Conservation (phyloP, 1,284 basidiomycete species). For the Ustilago hordei region DNA sequence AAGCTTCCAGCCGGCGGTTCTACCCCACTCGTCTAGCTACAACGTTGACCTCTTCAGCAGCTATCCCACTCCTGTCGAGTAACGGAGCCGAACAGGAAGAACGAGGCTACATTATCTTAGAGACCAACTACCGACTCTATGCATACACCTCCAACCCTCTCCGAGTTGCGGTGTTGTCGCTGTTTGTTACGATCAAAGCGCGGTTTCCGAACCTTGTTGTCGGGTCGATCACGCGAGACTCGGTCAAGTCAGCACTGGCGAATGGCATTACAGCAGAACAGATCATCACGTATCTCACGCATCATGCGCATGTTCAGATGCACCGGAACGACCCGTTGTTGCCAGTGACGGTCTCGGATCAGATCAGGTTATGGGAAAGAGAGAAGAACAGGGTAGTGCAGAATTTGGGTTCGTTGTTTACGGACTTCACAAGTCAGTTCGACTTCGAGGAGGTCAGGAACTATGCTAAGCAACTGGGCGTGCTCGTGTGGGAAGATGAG, state of each 20-base stretch:
- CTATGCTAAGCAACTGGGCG: conserved; percentile 84
- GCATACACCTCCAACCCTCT: conserved; percentile 98
- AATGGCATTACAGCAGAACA: conserved; percentile 98
- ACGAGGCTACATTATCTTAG: conserved; percentile 88
- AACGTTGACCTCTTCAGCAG: conserved; percentile 83
- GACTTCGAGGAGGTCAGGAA: conserved; percentile 88
- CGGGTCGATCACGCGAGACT: conserved; percentile 91
- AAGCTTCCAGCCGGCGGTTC: conserved; percentile 75
- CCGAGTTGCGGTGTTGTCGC: conserved; percentile 93
- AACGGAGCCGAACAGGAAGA: conserved; percentile 70
- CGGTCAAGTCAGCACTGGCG: conserved; percentile 89
- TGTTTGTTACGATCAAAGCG: conserved; percentile 91
- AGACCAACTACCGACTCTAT: conserved; percentile 98
- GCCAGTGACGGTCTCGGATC: conserved; percentile 96
- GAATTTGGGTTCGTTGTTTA: conserved; percentile 76
- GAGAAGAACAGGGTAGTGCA: conserved; percentile 86
- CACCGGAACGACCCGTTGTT: conserved; percentile 89
- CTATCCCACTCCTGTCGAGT: conserved; percentile 52
- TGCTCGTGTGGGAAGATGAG: conserved; percentile 82
- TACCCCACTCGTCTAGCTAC: conserved; percentile 96
- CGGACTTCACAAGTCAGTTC: conserved; percentile 83
- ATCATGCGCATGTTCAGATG: conserved; percentile 98
- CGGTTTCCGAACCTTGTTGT: conserved; percentile 96
- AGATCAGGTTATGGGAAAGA: conserved; percentile 96
- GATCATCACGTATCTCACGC: conserved; percentile 93